Evolutionary conservation across 208 protist species (phyloP).

Genomic region (Wallacemonas sp.): DNA sequence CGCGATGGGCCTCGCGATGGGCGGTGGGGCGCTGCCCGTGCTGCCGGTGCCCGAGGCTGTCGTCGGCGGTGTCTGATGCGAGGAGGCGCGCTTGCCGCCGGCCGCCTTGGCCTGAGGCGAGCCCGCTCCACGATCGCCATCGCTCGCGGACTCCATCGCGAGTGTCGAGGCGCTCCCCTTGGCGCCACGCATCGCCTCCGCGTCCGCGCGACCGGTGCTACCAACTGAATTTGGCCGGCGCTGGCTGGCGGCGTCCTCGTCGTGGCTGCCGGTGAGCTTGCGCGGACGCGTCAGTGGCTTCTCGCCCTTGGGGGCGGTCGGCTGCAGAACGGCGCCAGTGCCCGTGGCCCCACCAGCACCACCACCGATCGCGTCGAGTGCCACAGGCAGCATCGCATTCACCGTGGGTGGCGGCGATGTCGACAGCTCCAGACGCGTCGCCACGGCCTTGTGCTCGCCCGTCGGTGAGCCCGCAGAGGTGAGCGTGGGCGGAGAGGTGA

Average conservation of each 20-base stretch:
- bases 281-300: conserved; percentile 40
- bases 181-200: not conserved
- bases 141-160: no score
- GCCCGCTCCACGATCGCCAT: no score
- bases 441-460: not conserved
- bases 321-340: conserved; percentile 24
- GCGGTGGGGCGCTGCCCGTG: not conserved
- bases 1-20: not conserved
- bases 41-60: not conserved
- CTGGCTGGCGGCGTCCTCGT: conserved; percentile 20
- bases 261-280: conserved; percentile 38
- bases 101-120: no score
- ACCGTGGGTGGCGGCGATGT: not conserved
- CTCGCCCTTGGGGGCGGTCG: conserved; percentile 52
- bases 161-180: no score
- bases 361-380: no score
- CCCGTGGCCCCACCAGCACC: not conserved
- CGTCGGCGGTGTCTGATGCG: not conserved
- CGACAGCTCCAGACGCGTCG: not conserved
- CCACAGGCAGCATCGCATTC: not conserved
- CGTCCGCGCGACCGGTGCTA: not conserved
- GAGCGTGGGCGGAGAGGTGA: not conserved
- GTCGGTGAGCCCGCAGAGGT: not conserved
- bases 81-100: not conserved
- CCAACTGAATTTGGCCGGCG: conserved; percentile 5